Conservation (phyloP, 208 protist species). For the Trypanosoma scelopori region DNA sequence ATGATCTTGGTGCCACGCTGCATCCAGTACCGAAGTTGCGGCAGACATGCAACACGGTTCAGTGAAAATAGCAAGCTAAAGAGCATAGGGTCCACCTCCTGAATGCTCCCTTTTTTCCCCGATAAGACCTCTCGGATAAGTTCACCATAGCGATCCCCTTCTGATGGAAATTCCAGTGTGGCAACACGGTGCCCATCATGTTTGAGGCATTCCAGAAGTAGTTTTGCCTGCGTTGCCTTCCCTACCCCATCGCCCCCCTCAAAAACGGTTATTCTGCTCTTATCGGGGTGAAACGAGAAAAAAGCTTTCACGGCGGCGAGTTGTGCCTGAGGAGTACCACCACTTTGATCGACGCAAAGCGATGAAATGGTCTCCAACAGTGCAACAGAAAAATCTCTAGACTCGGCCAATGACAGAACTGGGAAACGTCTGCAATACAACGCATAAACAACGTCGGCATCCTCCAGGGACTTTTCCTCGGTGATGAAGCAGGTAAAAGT, state of each 20-base stretch:
- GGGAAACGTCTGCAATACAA: slow-evolving; percentile 56
- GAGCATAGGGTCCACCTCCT: slow-evolving; percentile 69
- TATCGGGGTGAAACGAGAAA: slow-evolving; percentile 23
- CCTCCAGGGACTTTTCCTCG: slow-evolving; percentile 37
- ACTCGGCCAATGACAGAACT: slow-evolving; percentile 30
- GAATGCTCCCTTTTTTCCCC: slow-evolving; percentile 77
- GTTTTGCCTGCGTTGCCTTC: slow-evolving; percentile 87
- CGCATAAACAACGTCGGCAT: slow-evolving; percentile 67
- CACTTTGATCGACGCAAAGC: slow-evolving; percentile 21
- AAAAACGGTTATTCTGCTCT: slow-evolving; percentile 63
- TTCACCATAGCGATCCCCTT: slow-evolving; percentile 67
- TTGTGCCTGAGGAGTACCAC: slow-evolving; percentile 7
- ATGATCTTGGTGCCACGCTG: slow-evolving; percentile 60
- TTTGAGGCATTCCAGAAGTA: slow-evolving; percentile 48
- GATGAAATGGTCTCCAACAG: slow-evolving; percentile 38
- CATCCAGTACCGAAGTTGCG: slow-evolving; percentile 68
- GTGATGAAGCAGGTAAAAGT: slow-evolving; percentile 69
- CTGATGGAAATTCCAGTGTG: slow-evolving; percentile 87
- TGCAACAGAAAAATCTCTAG: not conserved
- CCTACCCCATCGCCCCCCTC: slow-evolving; percentile 92
- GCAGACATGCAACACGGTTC: slow-evolving; percentile 80
- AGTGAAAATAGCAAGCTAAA: slow-evolving; percentile 91
- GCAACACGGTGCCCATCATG: slow-evolving; percentile 35
- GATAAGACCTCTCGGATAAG: slow-evolving; percentile 83
- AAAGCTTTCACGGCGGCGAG: slow-evolving; percentile 26